phyloP scores from a whole-genome alignment of 169 alveolate species.

The Eimeria tenella region DNA sequence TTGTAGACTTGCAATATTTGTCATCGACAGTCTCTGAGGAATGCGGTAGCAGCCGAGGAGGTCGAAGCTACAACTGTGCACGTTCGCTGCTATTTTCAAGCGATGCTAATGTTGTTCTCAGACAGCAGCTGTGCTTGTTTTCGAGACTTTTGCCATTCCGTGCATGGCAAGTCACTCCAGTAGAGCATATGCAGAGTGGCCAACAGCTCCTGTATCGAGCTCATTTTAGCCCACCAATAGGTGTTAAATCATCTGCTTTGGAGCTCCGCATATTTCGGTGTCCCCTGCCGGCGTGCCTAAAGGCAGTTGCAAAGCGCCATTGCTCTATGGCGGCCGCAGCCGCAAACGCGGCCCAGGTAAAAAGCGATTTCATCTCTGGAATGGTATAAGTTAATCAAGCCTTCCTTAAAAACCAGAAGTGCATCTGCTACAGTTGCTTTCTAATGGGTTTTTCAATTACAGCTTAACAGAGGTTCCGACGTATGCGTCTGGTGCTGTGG shows the following conservation, averaged over 20 bases:
- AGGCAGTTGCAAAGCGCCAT: conserved; percentile 14
- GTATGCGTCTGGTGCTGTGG: neutral
- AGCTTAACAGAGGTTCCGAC: neutral
- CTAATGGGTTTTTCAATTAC: no score
- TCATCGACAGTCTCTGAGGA: neutral
- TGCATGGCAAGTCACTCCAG: no score
- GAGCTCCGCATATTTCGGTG: neutral
- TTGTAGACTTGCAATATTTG: neutral
- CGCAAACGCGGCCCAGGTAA: neutral
- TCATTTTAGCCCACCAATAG: neutral
- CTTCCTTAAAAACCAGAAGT: neutral
- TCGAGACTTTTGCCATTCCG: neutral
- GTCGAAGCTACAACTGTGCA: neutral
- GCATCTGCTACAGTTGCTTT: no score
- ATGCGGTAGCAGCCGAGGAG: neutral
- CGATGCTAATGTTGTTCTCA: neutral
- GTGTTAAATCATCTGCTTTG: neutral
- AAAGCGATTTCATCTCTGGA: neutral
- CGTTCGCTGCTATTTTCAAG: neutral
- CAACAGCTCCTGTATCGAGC: neutral
- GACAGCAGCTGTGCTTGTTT: neutral
- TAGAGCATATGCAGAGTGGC: no score
- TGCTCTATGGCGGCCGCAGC: conserved; percentile 15
- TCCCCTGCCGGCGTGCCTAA: neutral
- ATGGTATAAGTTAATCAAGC: neutral